phyloP scores from a whole-genome alignment of 164 flowering plant genomes.

The Vitis cinerea region DNA sequence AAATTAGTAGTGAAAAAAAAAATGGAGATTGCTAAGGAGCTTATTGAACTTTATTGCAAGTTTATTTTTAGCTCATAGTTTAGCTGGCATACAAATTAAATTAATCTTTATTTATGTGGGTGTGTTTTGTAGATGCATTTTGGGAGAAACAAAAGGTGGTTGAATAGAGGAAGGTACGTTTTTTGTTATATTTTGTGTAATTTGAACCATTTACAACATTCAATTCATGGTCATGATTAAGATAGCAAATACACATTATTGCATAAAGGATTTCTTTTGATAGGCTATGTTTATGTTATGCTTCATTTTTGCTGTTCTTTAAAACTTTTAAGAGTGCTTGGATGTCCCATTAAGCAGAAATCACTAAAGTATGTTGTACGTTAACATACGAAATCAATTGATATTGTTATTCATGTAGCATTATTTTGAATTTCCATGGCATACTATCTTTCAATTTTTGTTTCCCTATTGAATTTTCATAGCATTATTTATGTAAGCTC shows the following conservation, averaged over 20 bases:
- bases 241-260: too few species aligned
- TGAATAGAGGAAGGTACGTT: slow-evolving; percentile 57
- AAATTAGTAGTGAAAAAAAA: too few species aligned
- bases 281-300: not conserved
- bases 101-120: slow-evolving; percentile 1
- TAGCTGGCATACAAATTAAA: not conserved
- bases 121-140: slow-evolving; percentile 42
- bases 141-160: slow-evolving; percentile 57
- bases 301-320: not conserved
- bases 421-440: too few species aligned
- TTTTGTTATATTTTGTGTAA: not conserved
- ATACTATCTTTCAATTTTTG: too few species aligned
- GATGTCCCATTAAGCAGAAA: not conserved
- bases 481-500: too few species aligned
- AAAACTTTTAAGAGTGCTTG: not conserved
- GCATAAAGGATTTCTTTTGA: not conserved
- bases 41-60: not conserved
- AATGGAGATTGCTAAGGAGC: too few species aligned
- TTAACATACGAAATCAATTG: too few species aligned
- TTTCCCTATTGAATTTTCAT: too few species aligned
- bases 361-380: too few species aligned
- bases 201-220: slow-evolving; percentile 3
- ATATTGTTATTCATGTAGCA: too few species aligned
- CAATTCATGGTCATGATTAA: not conserved
- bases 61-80: not conserved